Evolutionary conservation across 805 yeast genomes (phyloP).

Genomic region (Metschnikowia chrysomelidarum): DNA sequence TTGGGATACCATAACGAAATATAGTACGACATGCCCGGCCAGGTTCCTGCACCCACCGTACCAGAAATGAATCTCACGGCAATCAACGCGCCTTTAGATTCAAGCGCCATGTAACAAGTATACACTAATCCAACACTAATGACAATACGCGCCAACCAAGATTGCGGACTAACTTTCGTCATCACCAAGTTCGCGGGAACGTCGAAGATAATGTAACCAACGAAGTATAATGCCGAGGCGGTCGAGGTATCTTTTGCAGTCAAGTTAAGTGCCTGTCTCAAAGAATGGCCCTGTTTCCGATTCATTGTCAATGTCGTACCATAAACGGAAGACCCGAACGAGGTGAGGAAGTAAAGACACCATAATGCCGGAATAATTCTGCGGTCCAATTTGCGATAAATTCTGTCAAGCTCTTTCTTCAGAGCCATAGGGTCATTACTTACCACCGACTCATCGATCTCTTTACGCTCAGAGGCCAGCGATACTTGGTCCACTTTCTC

Average conservation of each 20-base stretch:
- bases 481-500: constrained; percentile 4
- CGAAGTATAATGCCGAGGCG: constrained; percentile 79
- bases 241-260: constrained; percentile 59
- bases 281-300: constrained; percentile 55
- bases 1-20: constrained; percentile 83
- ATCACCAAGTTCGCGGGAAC: constrained; percentile 83
- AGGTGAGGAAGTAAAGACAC: constrained; percentile 73
- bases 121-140: constrained; percentile 76
- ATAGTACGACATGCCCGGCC: constrained; percentile 90
- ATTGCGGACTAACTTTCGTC: constrained; percentile 82
- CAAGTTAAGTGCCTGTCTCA: constrained; percentile 49
- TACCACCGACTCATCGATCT: constrained; percentile 12
- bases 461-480: constrained; percentile 8
- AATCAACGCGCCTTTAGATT: constrained; percentile 56
- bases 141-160: constrained; percentile 80
- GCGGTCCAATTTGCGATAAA: constrained; percentile 61
- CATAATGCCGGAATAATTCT: constrained; percentile 82
- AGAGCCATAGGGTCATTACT: constrained; percentile 4
- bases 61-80: constrained; percentile 75
- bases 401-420: constrained; percentile 40
- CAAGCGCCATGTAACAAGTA: constrained; percentile 65
- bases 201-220: constrained; percentile 80
- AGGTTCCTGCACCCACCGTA: constrained; percentile 77
- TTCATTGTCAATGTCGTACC: constrained; percentile 85
- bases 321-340: constrained; percentile 74